Evolutionary conservation across 2,329 filamentous ascomycete species (phyloP).

Genomic region (Albifimbria verrucaria): DNA sequence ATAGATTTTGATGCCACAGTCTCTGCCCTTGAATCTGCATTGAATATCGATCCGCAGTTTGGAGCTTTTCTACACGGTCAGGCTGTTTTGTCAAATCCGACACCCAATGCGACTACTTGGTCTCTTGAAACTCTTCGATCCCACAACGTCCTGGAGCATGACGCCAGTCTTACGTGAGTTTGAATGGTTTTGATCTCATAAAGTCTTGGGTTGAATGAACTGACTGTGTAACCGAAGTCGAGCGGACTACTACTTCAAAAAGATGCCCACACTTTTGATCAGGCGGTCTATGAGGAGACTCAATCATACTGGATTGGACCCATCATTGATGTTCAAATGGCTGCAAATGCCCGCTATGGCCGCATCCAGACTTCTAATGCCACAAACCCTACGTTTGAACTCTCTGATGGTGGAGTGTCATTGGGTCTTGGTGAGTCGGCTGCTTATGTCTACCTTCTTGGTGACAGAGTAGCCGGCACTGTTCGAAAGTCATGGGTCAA

Average conservation of each 20-base stretch:
- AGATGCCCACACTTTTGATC: slow-evolving; percentile 48
- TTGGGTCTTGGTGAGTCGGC: slow-evolving; percentile 50
- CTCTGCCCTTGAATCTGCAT: slow-evolving; percentile 31
- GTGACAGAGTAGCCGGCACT: slow-evolving; percentile 24
- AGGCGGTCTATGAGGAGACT: slow-evolving; percentile 44
- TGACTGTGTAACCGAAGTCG: slow-evolving; percentile 32
- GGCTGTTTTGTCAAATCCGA: slow-evolving; percentile 39
- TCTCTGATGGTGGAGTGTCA: slow-evolving; percentile 35
- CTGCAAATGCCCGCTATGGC: slow-evolving; percentile 42
- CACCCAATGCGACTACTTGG: slow-evolving; percentile 35
- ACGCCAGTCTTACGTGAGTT: slow-evolving; percentile 39
- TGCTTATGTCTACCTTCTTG: slow-evolving; percentile 47
- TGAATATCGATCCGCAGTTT: slow-evolving; percentile 41
- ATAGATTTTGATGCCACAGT: slow-evolving; percentile 35
- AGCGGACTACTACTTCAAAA: slow-evolving; percentile 45
- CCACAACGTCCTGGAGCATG: slow-evolving; percentile 49
- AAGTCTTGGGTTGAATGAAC: too few relatives aligned
- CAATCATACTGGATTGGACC: slow-evolving; percentile 41
- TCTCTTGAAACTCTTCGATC: slow-evolving; percentile 35
- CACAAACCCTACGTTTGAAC: slow-evolving; percentile 45
- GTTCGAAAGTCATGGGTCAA: background rate
- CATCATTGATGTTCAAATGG: slow-evolving; percentile 34
- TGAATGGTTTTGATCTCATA: background rate
- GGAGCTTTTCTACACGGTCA: slow-evolving; percentile 37
- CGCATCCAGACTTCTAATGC: slow-evolving; percentile 41